phyloP scores from a whole-genome alignment of 441 rosid species.

The Syzygium syzygioides region DNA sequence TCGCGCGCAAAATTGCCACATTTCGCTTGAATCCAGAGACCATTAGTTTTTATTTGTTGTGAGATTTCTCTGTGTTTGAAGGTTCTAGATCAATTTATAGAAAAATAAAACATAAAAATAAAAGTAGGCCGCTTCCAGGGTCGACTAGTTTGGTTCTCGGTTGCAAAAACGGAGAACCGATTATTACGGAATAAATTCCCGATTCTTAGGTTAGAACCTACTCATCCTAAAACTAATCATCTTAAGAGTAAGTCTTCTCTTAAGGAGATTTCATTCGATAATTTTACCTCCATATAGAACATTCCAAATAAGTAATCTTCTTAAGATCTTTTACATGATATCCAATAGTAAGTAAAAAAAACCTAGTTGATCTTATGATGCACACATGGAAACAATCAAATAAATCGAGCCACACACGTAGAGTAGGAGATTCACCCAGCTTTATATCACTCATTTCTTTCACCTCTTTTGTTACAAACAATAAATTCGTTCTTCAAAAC shows the following conservation, averaged over 20 bases:
- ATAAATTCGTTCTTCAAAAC: no score
- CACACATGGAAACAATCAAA: no score
- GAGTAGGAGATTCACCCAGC: no score
- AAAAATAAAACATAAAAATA: no score
- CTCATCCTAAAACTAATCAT: rapidly evolving
- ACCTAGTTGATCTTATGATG: no score
- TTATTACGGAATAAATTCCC: rapidly evolving
- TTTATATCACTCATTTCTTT: no score
- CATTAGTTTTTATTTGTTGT: no score
- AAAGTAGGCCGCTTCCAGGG: rapidly evolving
- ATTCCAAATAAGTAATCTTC: no score
- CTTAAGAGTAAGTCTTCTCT: rapidly evolving
- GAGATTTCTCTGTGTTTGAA: background rate
- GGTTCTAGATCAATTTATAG: no score
- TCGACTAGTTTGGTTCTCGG: rapidly evolving
- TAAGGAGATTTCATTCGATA: rapidly evolving
- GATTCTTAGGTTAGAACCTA: rapidly evolving
- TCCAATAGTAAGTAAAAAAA: no score
- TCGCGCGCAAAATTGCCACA: rapidly evolving
- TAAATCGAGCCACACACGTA: rapidly evolving
- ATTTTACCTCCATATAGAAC: background rate
- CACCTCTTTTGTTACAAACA: no score
- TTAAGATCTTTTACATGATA: no score
- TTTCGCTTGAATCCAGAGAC: rapidly evolving
- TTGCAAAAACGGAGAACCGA: background rate